Evolutionary conservation across 495 filamentous ascomycete genomes (phyloP), one percentile per base, ranked within the genome.

Genomic region (Halenospora varia): DNA sequence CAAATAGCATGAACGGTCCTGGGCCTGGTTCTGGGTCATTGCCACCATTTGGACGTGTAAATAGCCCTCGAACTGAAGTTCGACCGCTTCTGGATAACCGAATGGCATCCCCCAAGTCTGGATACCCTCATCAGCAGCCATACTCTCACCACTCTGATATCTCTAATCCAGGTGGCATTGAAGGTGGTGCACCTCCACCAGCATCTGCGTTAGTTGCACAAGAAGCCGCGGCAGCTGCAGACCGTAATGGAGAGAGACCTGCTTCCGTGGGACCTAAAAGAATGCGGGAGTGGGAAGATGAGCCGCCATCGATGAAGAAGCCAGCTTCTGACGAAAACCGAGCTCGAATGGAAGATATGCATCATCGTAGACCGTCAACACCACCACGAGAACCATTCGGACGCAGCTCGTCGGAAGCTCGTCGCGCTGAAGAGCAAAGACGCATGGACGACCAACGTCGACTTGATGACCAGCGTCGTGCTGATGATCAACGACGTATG

Each of bases 281-380:
- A 57, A 76, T 80, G 62, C 84, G 90, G 40, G 94, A 97, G 64
- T 95, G 94, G 89, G 94, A 96, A 53, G 88, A 92, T 54, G 92
- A 96, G 18, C 47, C 23, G 19, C 26, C 57, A 24, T 77, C 79
- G 1, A 74, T 83, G 17, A 96, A 97, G 73, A 96, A 96, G 75
- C 84, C 85, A 44, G 84, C 90, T 3, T 95, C 83, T 24, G 92
- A 97, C 4, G 94, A 98, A 67, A 88, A 76, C 54, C 86, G 92
- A 47, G 88, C 88, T 45, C 87, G 90, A 52, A 79, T 96, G 66
- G 91, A 96, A 23, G 92, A 97, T 66, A 82, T 88, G 63, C 81
- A 84, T 50, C 81, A 85, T 63, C 90, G 89, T 54, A 87, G 92
- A 35, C 81, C 82, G 3, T 93, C 80, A 10, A 81, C 79, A 24